Evolutionary conservation across 2,329 filamentous ascomycete species (phyloP), one percentile per base, ranked within the genome.

Genomic region (Penicillium decumbens): DNA sequence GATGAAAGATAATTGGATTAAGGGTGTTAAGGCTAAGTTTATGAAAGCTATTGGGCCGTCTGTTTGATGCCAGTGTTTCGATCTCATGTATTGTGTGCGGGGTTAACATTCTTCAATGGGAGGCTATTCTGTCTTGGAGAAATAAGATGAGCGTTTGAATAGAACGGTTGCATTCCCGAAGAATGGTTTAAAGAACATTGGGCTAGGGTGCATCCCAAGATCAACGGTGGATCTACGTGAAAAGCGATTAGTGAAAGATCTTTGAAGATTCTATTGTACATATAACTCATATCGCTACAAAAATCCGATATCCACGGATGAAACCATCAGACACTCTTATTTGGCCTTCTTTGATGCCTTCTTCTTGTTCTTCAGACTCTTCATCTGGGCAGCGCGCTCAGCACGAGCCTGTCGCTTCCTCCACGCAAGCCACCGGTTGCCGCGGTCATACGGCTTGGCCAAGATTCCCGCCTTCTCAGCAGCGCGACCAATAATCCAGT

Each of bases 401-500:
- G 74, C 75, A 64, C 77, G 75, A 55, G 74, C 74, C 48, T 68
- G 68, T 47, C 75, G 72, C 75, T 81, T 85, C 64, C 79, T 76
- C 84, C 84, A 87, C 12, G 84, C 84, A 60, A 78, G 70, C 75
- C 80, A 87, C 43, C 81, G 72, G 62, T 84, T 81, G 33, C 78
- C 77, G 10, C 76, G 77, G 52, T 80, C 75, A 63, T 80, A 84
- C 38, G 74, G 59, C 64, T 72, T 72, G 5, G 83, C 81, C 55
- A 74, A 74, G 45, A 83, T 74, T 23, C 79, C 78, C 23, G 78
- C 78, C 65, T 75, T 76, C 69, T 87, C 82, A 5, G 80, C 82
- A 25, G 77, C 77, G 4, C 82, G 71, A 47, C 83, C 83, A 74
- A 87, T 86, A 68, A 82, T 72, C 80, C 81, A 85, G 66, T 88